Conservation (phyloP, 257 asterid species). For the Petrea volubilis region DNA sequence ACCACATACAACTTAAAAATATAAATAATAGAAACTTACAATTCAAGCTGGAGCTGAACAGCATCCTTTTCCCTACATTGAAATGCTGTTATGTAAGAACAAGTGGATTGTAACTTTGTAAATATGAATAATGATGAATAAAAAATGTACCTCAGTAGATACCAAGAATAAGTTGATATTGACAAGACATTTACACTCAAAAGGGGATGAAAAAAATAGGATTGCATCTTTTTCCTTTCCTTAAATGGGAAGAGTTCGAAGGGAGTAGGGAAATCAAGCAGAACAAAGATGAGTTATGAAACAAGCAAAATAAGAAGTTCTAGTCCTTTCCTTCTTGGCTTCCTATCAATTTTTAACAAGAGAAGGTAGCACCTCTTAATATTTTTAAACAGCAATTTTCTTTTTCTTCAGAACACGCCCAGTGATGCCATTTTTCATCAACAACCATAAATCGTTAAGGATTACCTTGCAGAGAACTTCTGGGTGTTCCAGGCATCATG, state of each 20-base stretch:
- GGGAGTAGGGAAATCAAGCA: slow-evolving; percentile 11
- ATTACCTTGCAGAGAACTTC: slow-evolving; percentile 65
- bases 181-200: slow-evolving; percentile 7
- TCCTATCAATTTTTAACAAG: not conserved
- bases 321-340: not conserved
- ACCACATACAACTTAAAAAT: not conserved
- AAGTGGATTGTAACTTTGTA: slow-evolving; percentile 10
- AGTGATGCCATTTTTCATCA: not conserved
- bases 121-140: slow-evolving; percentile 7
- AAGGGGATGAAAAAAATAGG: slow-evolving; percentile 9
- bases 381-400: not conserved
- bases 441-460: not conserved
- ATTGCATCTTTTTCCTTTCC: not conserved
- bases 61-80: slow-evolving; percentile 75
- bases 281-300: slow-evolving; percentile 4
- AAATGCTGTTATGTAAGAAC: slow-evolving; percentile 25
- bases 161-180: slow-evolving; percentile 3
- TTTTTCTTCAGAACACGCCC: not conserved
- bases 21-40: slow-evolving; percentile 46
- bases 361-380: not conserved
- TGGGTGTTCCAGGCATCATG: slow-evolving; percentile 94
- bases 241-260: slow-evolving; percentile 2
- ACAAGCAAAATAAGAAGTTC: slow-evolving; percentile 22
- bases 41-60: slow-evolving; percentile 87
- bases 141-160: not conserved